Percentiles rank a stretch among this genome's conserved stretches.
Evolutionary conservation across 345 rosid species (phyloP).

Genomic region (Eutrema heterophyllum): DNA sequence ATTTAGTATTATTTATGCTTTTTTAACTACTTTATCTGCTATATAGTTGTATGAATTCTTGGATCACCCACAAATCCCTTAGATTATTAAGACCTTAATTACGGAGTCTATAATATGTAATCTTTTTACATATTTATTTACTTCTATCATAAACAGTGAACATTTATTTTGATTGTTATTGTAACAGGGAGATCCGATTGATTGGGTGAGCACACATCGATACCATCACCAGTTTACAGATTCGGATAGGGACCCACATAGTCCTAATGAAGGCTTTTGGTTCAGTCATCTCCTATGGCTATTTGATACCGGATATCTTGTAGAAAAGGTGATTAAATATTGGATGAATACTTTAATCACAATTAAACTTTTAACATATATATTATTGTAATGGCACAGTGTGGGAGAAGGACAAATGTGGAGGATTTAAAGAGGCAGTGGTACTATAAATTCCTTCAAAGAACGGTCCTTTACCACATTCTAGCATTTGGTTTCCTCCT

Average conservation of each 20-base stretch:
- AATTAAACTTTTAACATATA: not conserved
- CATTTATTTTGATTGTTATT: not conserved
- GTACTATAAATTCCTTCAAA: constrained; percentile 35
- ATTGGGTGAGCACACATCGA: constrained; percentile 92
- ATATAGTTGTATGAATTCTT: not conserved
- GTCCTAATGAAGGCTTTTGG: constrained; percentile 91
- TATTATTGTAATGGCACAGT: constrained; percentile 10
- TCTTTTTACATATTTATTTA: not conserved
- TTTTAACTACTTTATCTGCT: not conserved
- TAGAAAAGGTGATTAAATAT: constrained; percentile 44
- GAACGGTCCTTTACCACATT: constrained; percentile 25
- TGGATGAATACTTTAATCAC: not conserved
- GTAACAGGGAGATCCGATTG: constrained; percentile 55
- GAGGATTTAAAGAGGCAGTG: constrained; percentile 33
- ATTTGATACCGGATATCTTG: constrained; percentile 51
- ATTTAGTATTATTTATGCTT: not conserved
- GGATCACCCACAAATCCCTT: not conserved
- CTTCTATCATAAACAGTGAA: not conserved
- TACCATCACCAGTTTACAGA: constrained; percentile 83
- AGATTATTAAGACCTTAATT: not conserved
- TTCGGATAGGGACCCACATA: constrained; percentile 90
- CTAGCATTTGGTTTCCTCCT: constrained; percentile 26
- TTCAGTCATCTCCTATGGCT: constrained; percentile 82
- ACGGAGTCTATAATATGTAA: not conserved
- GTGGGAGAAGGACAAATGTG: constrained; percentile 33